Evolutionary conservation across 768 basidiomycete species (phyloP), one percentile per base, ranked within the genome.

Genomic region (Amylocystis lapponica): DNA sequence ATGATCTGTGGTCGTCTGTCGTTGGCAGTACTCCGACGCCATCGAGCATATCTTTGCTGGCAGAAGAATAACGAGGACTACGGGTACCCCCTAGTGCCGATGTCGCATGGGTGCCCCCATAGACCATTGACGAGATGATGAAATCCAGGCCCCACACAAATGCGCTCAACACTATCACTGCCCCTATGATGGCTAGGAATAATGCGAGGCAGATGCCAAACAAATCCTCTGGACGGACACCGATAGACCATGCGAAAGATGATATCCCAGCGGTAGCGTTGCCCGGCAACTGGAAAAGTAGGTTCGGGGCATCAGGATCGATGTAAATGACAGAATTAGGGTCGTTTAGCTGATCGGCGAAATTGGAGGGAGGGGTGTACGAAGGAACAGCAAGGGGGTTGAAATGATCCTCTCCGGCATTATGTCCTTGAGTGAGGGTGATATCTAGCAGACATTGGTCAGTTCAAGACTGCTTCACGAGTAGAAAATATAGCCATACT

Each of bases 161-260:
- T 27, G 81, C 47, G 53, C 87, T 88, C 40, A 91, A 56, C 14
- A 74, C 65, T 49, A 89, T 75, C n/a, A 82, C 79, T 9, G 69
- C 83, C 1, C 77, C 87, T 23, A 86, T 64, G 51, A 96, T 82
- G 16, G 76, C 72, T 38, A 96, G 75, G 67, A 96, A 95, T 41
- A 97, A 65, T 29, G 79, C 67, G n/a, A 93, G 66, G 61, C 87
- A 92, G 39, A 84, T 81, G 17, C 76, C 76, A 56, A 96, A 90
- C 36, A 93, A 71, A 57, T 96, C 86, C 55, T 81, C 72, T 1
- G 87, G 86, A 11, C 80, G 78, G 4, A 98, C 58, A 23, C 95
- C 96, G 31, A 95, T 67, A 11, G 87, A 75, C 57, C 82, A 83
- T 1, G 93, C 88, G 59, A 94, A 94, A 2, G 86, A 83, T 13